Percentiles rank a stretch among this genome's conserved stretches.
These are phyloP conservation scores for Tulasnella sp. DNA, from an alignment of 768 basidiomycete species.

Conservation along the genomic window DNA sequence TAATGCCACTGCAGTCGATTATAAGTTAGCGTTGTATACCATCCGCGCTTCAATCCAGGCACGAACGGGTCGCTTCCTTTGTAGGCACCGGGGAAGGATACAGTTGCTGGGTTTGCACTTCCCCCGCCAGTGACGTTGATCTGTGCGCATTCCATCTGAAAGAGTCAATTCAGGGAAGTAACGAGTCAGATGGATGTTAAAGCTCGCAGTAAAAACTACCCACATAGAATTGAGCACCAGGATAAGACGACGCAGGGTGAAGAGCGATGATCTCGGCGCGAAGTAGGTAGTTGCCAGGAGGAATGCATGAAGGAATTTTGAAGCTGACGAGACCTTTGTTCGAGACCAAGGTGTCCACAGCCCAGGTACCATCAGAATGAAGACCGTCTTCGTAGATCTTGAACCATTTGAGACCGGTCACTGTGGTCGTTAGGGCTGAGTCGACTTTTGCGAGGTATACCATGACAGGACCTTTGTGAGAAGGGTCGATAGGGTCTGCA, in stretches of 20 bases:
- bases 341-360: constrained; percentile 47
- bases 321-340: constrained; percentile 54
- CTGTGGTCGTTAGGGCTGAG: constrained; percentile 38
- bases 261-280: constrained; percentile 42
- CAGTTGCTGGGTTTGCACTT: constrained; percentile 33
- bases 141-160: constrained; percentile 43
- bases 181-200: not conserved
- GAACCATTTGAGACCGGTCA: constrained; percentile 38
- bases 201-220: constrained; percentile 30
- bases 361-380: constrained; percentile 40
- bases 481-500: constrained; percentile 45
- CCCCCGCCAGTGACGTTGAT: constrained; percentile 42
- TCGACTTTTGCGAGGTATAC: constrained; percentile 46
- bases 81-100: constrained; percentile 34
- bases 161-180: not conserved
- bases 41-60: not conserved
- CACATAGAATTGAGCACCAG: constrained; percentile 55
- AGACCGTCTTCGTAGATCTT: constrained; percentile 27
- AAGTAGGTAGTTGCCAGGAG: constrained; percentile 49
- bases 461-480: constrained; percentile 53
- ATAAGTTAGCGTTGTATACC: not conserved
- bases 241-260: constrained; percentile 26
- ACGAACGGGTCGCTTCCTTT: constrained; percentile 22
- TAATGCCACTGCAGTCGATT: constrained; percentile 7
- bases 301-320: constrained; percentile 48